These are phyloP conservation scores for Penicillium rolfsii DNA, from an alignment of 2,329 filamentous ascomycete genomes.

Conservation along the genomic window DNA sequence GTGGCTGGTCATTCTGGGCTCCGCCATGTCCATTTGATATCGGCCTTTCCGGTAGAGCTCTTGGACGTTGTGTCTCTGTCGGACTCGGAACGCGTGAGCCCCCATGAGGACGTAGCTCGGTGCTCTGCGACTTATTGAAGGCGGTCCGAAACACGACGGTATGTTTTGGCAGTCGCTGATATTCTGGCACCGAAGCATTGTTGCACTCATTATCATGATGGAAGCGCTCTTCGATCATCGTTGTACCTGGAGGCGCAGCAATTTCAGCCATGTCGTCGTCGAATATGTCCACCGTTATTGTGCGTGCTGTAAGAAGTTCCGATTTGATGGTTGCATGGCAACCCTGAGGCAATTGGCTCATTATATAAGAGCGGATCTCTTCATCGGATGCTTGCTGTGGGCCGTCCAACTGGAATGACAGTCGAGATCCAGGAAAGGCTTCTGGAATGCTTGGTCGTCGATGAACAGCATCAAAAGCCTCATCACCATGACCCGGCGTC, in stretches of 20 bases:
- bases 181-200: conserved; percentile 47
- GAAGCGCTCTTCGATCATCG: conserved; percentile 50
- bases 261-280: conserved; percentile 49
- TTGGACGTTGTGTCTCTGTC: conserved; percentile 7
- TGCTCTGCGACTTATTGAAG: conserved; percentile 46
- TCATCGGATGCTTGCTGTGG: conserved; percentile 49
- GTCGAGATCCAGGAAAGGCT: conserved; percentile 29
- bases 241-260: conserved; percentile 50
- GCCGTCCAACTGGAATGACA: conserved; percentile 40
- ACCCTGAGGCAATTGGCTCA: conserved; percentile 48
- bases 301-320: conserved; percentile 49
- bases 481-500: conserved; percentile 42
- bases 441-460: conserved; percentile 35
- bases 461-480: conserved; percentile 45
- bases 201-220: conserved; percentile 52
- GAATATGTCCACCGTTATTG: conserved; percentile 52
- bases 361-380: conserved; percentile 53
- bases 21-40: not conserved
- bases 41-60: not conserved
- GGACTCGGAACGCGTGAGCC: not conserved
- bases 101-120: conserved; percentile 37
- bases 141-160: conserved; percentile 52
- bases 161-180: conserved; percentile 45
- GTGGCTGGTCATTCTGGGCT: not conserved
- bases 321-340: conserved; percentile 49